Evolutionary conservation across 2,329 filamentous ascomycete genomes (phyloP).

Genomic region (Colletotrichum cereale): DNA sequence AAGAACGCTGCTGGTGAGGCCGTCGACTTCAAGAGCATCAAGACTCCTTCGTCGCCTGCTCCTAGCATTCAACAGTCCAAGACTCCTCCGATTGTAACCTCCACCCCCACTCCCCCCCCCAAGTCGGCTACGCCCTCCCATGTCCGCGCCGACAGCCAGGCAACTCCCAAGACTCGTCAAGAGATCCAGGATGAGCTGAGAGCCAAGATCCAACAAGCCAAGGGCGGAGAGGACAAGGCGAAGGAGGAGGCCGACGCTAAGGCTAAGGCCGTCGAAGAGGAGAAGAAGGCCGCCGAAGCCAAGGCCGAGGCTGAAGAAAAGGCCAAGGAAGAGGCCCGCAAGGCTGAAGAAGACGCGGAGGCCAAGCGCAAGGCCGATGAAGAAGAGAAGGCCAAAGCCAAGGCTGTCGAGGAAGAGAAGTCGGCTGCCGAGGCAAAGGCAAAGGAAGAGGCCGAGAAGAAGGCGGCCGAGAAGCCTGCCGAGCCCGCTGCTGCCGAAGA

Average conservation of each 20-base stretch:
- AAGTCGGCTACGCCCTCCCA: slow-evolving; percentile 79
- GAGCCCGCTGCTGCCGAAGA: slow-evolving; percentile 59
- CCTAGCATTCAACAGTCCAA: slow-evolving; percentile 69
- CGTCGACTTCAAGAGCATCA: slow-evolving; percentile 72
- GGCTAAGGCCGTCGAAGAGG: slow-evolving; percentile 53
- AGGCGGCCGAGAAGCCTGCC: slow-evolving; percentile 46
- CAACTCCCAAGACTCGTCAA: slow-evolving; percentile 77
- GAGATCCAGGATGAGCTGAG: slow-evolving; percentile 88
- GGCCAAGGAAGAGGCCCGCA: slow-evolving; percentile 32
- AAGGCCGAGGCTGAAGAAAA: slow-evolving; percentile 42
- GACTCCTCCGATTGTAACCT: slow-evolving; percentile 78
- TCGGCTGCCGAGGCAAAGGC: slow-evolving; percentile 45
- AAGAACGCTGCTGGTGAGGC: slow-evolving; percentile 86
- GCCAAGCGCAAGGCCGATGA: slow-evolving; percentile 55
- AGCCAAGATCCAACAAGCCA: slow-evolving; percentile 79
- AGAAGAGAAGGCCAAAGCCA: slow-evolving; percentile 51
- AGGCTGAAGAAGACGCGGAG: slow-evolving; percentile 47
- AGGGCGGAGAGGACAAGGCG: slow-evolving; percentile 49
- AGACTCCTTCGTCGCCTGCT: slow-evolving; percentile 69
- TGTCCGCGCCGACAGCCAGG: slow-evolving; percentile 77
- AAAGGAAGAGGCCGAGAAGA: slow-evolving; percentile 48
- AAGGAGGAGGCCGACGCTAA: slow-evolving; percentile 54
- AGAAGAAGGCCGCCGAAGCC: slow-evolving; percentile 47
- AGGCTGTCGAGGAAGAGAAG: slow-evolving; percentile 49
- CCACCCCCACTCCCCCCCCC: slow-evolving; percentile 83